Conservation (phyloP, 805 yeast species). For the Kazachstania kunashirensis region DNA sequence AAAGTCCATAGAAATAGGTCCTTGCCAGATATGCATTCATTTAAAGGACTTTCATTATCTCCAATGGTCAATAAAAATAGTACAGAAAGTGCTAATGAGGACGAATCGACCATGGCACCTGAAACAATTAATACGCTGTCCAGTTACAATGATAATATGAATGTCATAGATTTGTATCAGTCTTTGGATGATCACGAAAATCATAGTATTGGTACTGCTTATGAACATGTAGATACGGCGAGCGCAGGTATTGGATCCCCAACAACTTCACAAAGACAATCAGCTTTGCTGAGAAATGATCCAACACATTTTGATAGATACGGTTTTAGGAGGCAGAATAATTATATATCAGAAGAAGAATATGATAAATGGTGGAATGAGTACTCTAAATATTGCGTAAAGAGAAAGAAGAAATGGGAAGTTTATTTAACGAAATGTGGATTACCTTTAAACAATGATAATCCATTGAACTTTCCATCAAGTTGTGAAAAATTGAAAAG, state of each 20-base stretch:
- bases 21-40: constrained; percentile 1
- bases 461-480: constrained; percentile 65
- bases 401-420: constrained; percentile 73
- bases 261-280: constrained; percentile 5
- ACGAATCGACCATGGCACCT: neutral
- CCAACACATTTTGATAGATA: constrained; percentile 52
- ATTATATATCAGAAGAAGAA: constrained; percentile 41
- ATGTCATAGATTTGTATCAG: neutral
- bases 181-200: constrained; percentile 1
- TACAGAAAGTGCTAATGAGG: neutral
- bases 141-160: neutral
- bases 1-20: neutral
- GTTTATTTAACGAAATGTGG: constrained; percentile 58
- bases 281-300: constrained; percentile 3
- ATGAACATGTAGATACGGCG: neutral
- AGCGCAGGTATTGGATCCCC: constrained; percentile 1
- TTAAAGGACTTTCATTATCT: neutral
- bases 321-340: constrained; percentile 75
- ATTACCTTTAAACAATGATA: constrained; percentile 36
- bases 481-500: constrained; percentile 68
- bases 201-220: neutral
- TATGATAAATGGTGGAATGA: constrained; percentile 70
- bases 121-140: neutral
- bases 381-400: constrained; percentile 51
- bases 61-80: neutral